Evolutionary conservation across 1,284 basidiomycete species (phyloP).

Genomic region (Microbotryum silenes-acaulis): DNA sequence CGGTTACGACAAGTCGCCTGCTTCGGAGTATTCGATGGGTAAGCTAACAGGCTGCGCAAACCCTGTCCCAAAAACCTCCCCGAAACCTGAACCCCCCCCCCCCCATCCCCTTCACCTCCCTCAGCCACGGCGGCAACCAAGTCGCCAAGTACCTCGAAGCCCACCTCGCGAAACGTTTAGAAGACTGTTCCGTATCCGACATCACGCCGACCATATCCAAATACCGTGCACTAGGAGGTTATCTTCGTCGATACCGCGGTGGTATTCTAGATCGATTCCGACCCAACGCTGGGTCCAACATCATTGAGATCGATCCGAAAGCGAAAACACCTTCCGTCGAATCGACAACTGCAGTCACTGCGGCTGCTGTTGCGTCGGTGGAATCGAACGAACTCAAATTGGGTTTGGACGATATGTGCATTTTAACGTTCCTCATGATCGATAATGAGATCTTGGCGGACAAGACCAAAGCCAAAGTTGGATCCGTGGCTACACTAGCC

Average conservation of each 20-base stretch:
- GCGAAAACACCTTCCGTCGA: background rate
- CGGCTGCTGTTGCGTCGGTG: no score
- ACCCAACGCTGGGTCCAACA: slow-evolving; percentile 1
- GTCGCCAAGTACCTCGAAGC: slow-evolving; percentile 68
- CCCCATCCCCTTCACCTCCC: slow-evolving; percentile 21
- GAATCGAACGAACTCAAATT: slow-evolving; percentile 44
- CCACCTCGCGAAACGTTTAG: slow-evolving; percentile 69
- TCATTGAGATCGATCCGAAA: slow-evolving; percentile 7
- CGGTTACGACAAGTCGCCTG: slow-evolving; percentile 60
- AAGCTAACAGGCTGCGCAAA: slow-evolving; percentile 26
- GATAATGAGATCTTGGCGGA: slow-evolving; percentile 55
- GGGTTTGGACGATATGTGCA: slow-evolving; percentile 74
- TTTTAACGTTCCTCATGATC: slow-evolving; percentile 78
- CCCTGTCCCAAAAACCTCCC: slow-evolving; percentile 1
- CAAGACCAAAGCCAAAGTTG: slow-evolving; percentile 51
- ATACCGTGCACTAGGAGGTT: slow-evolving; percentile 49
- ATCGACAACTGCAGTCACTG: slow-evolving; percentile 37
- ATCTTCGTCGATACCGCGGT: slow-evolving; percentile 77
- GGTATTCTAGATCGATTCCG: slow-evolving; percentile 50
- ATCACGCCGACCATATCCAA: slow-evolving; percentile 68
- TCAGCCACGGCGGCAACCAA: slow-evolving; percentile 67
- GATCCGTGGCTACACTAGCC: slow-evolving; percentile 83
- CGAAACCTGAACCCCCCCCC: background rate
- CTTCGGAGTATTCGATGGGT: slow-evolving; percentile 86
- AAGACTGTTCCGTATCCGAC: slow-evolving; percentile 60